phyloP scores from a whole-genome alignment of 331 rosid genomes.

The Saraca asoca region DNA sequence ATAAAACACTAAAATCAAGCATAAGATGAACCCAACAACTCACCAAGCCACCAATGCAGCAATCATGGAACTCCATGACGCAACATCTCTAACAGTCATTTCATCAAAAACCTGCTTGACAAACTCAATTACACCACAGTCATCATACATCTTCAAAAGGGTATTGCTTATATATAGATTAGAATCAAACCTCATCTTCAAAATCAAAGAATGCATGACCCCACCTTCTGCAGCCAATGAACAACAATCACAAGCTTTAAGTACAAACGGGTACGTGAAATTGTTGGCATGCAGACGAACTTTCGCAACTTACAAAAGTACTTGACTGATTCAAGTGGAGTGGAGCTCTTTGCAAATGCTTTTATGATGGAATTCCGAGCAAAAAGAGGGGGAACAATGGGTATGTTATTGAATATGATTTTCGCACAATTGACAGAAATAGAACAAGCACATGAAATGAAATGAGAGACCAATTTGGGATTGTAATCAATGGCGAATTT shows the following conservation, averaged over 20 bases:
- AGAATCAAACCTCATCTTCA: slow-evolving; percentile 41
- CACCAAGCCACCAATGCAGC: slow-evolving; percentile 47
- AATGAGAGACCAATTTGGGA: slow-evolving; percentile 30
- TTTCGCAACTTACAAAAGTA: slow-evolving; percentile 44
- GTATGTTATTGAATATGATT: slow-evolving; percentile 39
- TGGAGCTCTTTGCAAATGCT: slow-evolving; percentile 40
- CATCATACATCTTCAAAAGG: slow-evolving; percentile 48
- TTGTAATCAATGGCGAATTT: slow-evolving; percentile 43
- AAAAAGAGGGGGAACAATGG: slow-evolving; percentile 52
- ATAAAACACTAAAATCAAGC: not conserved
- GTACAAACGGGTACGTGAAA: slow-evolving; percentile 57
- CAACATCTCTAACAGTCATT: slow-evolving; percentile 56
- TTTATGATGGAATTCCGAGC: slow-evolving; percentile 54
- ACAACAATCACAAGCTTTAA: slow-evolving; percentile 50
- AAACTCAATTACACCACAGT: slow-evolving; percentile 27
- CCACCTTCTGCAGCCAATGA: slow-evolving; percentile 38
- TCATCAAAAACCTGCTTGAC: slow-evolving; percentile 56
- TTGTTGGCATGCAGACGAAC: slow-evolving; percentile 42
- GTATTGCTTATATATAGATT: slow-evolving; percentile 44
- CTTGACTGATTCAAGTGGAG: slow-evolving; percentile 38
- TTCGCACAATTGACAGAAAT: slow-evolving; percentile 42
- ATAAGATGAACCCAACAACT: not conserved
- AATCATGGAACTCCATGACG: slow-evolving; percentile 65
- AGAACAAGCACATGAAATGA: slow-evolving; percentile 33
- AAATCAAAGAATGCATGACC: slow-evolving; percentile 42